phyloP scores from a whole-genome alignment of 2,329 filamentous ascomycete species.

The Zymoseptoria brevis region DNA sequence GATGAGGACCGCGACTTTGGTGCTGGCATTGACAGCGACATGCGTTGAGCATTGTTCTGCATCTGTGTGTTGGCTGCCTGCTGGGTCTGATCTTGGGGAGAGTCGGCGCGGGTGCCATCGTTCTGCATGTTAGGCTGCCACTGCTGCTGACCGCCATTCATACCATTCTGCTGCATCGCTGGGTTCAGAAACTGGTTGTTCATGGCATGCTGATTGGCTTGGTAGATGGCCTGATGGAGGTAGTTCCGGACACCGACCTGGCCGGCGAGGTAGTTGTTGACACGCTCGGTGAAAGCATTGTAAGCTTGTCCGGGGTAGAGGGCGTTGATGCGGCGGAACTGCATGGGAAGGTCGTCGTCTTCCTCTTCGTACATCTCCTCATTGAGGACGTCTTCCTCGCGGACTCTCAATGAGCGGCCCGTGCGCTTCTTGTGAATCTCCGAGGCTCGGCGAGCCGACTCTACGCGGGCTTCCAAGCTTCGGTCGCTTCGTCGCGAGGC shows the following conservation, averaged over 20 bases:
- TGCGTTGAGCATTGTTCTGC: conserved; percentile 27
- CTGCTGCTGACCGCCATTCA: conserved; percentile 28
- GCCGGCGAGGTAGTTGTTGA: conserved; percentile 52
- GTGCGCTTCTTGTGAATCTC: conserved; percentile 84
- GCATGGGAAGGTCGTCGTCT: conserved; percentile 67
- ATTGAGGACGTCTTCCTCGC: conserved; percentile 75
- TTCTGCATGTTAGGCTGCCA: conserved; percentile 31
- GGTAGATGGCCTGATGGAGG: conserved; percentile 39
- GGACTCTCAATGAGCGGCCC: conserved; percentile 72
- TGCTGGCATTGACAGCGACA: conserved; percentile 34
- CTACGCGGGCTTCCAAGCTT: conserved; percentile 76
- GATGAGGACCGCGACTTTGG: conserved; percentile 13
- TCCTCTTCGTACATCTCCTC: conserved; percentile 97
- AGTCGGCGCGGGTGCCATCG: neutral
- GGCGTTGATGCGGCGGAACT: conserved; percentile 56
- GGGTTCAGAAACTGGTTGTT: conserved; percentile 36
- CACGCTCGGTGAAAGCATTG: conserved; percentile 51
- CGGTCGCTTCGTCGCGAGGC: conserved; percentile 81
- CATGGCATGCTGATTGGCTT: conserved; percentile 34
- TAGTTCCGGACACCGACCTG: conserved; percentile 50
- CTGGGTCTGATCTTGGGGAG: neutral
- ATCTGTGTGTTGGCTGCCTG: neutral
- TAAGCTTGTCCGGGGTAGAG: conserved; percentile 41
- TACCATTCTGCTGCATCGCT: conserved; percentile 25
- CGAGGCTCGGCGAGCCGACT: conserved; percentile 82